Base-by-base conservation (phyloP, 2,329 filamentous ascomycete species). In the Aspergillus viridinutans region DNA sequence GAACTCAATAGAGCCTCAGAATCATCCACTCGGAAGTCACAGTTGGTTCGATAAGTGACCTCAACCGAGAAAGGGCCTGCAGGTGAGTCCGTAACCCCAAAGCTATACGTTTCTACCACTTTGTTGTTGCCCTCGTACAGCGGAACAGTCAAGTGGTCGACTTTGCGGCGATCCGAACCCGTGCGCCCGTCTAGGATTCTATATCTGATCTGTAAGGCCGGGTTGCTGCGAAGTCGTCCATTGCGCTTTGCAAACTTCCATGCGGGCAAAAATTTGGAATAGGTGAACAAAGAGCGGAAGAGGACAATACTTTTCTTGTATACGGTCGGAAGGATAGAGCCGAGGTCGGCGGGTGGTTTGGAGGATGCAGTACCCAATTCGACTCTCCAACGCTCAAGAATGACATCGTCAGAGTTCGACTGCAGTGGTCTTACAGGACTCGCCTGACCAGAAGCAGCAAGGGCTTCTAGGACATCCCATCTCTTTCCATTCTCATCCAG, bases 241-340 rank as follows among this genome's bases (percentile, higher is more conserved):
- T 90, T 81, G 52, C 84, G 86, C 67, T 90, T 88, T 68, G 89
- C 86, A 68, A 96, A 89, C 75, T 88, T 95, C 87, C 89, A 96
- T 25, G 89, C 86, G 2, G 94, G 94, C 60, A 96, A 78, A 60
- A 97, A 83, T 66, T 90, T 88, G 43, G 90, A 85, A 54, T 90
- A 89, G 51, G 90, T 85, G 72, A 90, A 96, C 49, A 99, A 81
- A 1, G 92, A 92, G 58, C 94, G 85, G 75, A 97, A 97, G 66
- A 97, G 86, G 64, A 97, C 89, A 62, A 99, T 96, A 66, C 90
- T 91, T 76, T 96, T 94, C 78, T 99, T 99, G 81, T 99, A 99
- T 57, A 96, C 87, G 53, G 90, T 93, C 14, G 94, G 92, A 52
- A 97, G 78, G 32, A 84, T 79, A 49, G 83, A 79, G 53, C 75